Base-by-base conservation (phyloP, 768 basidiomycete genomes). In the Podaxis rugospora region DNA sequence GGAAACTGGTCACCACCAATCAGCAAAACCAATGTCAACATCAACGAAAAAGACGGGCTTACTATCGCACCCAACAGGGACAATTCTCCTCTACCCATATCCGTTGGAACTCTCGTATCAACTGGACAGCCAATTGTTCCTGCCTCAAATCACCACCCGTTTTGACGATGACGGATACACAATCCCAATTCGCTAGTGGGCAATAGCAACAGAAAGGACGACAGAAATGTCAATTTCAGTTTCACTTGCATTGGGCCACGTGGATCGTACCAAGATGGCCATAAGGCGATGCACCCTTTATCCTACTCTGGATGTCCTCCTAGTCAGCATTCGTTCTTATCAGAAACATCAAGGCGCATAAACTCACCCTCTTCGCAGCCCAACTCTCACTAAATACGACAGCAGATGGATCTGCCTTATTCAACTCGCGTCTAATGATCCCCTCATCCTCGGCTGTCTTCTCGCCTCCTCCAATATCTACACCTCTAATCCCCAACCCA, bases 31-130 rank as follows among this genome's bases (percentile, higher is more conserved):
- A 9, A 7, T 9, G 9, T 32, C 32, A 32, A 32, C 7, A 32
- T 32, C 32, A 9, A 32, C 32, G 32, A 9, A 32, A 1, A 32
- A 32, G 32, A 9, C 32, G 57, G 37, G 69, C 84, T 68, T 67
- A 90, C 95, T 95, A 93, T 80, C 93, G 86, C 59, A 94, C 88
- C 95, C 95, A 99, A 66, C 94, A 97, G 42, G 83, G 79, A 69
- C 89, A 93, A 25, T 86, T 90, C 74, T 98, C 95, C 66, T 98
- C 96, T 67, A 87, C 87, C 94, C 94, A 99, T 69, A 99, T 97
- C 62, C 83, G 79, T 68, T 92, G 89, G 68, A 99, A 98, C 68
- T 95, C 90, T 63, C 84, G 89, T 58, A 99, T 94, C 10, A 99
- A 84, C 67, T 97, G 94, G 4, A 96, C 93, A 3, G 97, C 97